Conservation (phyloP, 2,329 filamentous ascomycete genomes). For the Penicillium expansum region DNA sequence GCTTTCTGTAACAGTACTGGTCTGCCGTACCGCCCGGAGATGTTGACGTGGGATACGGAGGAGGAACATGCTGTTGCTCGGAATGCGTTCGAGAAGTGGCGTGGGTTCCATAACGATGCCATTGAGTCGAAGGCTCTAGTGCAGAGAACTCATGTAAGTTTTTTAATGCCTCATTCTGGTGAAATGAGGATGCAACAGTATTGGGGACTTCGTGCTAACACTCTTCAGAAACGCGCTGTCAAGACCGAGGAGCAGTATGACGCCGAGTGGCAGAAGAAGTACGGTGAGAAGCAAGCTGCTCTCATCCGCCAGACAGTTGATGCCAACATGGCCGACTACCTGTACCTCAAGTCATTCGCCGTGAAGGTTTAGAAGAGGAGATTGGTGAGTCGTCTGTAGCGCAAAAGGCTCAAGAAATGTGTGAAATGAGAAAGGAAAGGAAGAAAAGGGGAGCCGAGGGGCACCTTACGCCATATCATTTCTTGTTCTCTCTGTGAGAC, state of each 20-base stretch:
- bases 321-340: conserved; percentile 58
- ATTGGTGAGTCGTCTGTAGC: neutral
- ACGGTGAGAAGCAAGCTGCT: conserved; percentile 57
- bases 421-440: neutral
- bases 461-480: neutral
- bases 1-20: conserved; percentile 80
- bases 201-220: conserved; percentile 4
- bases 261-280: conserved; percentile 60
- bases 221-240: conserved; percentile 19
- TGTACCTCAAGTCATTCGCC: conserved; percentile 65
- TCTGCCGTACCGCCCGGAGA: conserved; percentile 69
- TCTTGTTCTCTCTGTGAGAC: neutral
- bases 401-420: neutral
- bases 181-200: neutral
- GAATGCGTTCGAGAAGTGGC: conserved; percentile 91
- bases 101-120: conserved; percentile 93
- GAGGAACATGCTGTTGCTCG: conserved; percentile 67
- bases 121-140: conserved; percentile 76
- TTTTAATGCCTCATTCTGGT: neutral
- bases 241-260: conserved; percentile 56
- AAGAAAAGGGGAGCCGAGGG: conserved; percentile 1
- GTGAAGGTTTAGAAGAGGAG: conserved; percentile 47
- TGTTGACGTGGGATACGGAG: conserved; percentile 81
- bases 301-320: conserved; percentile 60
- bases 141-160: conserved; percentile 50